A percentile compares a stretch with the other conserved stretches of the same genome.
These are phyloP conservation scores for Gypsophila paniculata DNA, from an alignment of 179 eudicot species.

Conservation along the genomic window DNA sequence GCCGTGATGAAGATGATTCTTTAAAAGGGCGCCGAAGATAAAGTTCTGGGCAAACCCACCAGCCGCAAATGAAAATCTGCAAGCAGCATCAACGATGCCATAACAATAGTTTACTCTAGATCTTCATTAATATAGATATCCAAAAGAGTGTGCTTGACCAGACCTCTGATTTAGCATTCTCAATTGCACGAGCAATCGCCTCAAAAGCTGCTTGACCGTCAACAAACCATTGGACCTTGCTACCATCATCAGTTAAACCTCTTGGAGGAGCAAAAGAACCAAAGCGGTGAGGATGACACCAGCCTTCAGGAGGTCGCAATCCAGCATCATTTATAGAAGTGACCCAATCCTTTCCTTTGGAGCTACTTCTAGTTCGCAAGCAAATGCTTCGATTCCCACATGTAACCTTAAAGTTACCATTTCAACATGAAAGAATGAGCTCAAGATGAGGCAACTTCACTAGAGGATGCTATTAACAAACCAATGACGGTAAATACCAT, in stretches of 20 bases:
- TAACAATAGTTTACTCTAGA: neutral
- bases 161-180: constrained; percentile 93
- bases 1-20: constrained; percentile 62
- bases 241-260: constrained; percentile 79
- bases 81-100: constrained; percentile 18
- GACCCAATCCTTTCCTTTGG: constrained; percentile 85
- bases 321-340: constrained; percentile 89
- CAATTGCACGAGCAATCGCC: constrained; percentile 87
- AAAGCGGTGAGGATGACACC: constrained; percentile 96
- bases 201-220: constrained; percentile 92
- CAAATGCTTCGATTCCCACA: constrained; percentile 76
- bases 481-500: neutral
- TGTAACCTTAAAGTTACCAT: constrained; percentile 47
- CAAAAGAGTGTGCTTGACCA: constrained; percentile 14
- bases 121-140: neutral
- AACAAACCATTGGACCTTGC: constrained; percentile 96
- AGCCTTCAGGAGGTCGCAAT: constrained; percentile 85
- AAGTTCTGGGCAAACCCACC: constrained; percentile 99
- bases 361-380: constrained; percentile 60
- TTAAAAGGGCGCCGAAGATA: constrained; percentile 80
- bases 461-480: neutral
- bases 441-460: constrained; percentile 2
- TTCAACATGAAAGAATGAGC: constrained; percentile 11
- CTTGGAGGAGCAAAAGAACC: constrained; percentile 98
- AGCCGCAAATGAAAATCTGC: constrained; percentile 94